Evolutionary conservation across 2,329 filamentous ascomycete species (phyloP).

Genomic region (Aspergillus ochraceus): DNA sequence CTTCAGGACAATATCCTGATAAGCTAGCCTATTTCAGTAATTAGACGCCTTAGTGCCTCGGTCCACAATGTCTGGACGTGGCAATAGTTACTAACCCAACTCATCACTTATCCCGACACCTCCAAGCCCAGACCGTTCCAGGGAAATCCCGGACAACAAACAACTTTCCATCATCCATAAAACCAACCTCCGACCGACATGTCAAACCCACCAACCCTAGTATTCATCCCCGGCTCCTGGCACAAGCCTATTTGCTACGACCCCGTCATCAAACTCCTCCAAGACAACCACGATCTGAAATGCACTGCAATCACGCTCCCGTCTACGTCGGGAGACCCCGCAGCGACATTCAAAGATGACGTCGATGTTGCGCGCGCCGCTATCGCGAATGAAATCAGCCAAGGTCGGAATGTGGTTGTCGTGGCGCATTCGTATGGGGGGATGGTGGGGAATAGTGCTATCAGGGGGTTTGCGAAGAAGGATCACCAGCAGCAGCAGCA

Average conservation of each 20-base stretch:
- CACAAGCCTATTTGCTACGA: slow-evolving; percentile 43
- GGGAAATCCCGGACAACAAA: too few relatives aligned
- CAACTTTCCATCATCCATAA: not conserved
- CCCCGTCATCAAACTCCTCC: slow-evolving; percentile 36
- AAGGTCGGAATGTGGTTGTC: slow-evolving; percentile 48
- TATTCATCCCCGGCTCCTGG: slow-evolving; percentile 54
- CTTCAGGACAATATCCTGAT: too few relatives aligned
- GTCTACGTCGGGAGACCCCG: slow-evolving; percentile 36
- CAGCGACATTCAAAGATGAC: slow-evolving; percentile 45
- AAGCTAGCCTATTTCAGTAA: too few relatives aligned
- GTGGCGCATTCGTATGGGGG: slow-evolving; percentile 54
- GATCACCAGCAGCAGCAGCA: slow-evolving; percentile 9
- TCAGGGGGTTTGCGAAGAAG: slow-evolving; percentile 43
- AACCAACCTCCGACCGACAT: slow-evolving; percentile 1
- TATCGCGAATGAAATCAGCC: slow-evolving; percentile 37
- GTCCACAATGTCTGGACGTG: too few relatives aligned
- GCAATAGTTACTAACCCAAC: too few relatives aligned
- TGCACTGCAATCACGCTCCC: slow-evolving; percentile 42
- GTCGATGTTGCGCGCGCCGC: slow-evolving; percentile 40
- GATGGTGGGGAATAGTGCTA: slow-evolving; percentile 47
- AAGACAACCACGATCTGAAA: slow-evolving; percentile 29
- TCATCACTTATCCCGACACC: too few relatives aligned
- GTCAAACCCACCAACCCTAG: slow-evolving; percentile 33
- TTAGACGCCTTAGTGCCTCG: too few relatives aligned
- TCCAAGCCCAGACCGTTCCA: too few relatives aligned